Evolutionary conservation across 148 eudicot genomes (phyloP).

Genomic region (Cornus kousa): DNA sequence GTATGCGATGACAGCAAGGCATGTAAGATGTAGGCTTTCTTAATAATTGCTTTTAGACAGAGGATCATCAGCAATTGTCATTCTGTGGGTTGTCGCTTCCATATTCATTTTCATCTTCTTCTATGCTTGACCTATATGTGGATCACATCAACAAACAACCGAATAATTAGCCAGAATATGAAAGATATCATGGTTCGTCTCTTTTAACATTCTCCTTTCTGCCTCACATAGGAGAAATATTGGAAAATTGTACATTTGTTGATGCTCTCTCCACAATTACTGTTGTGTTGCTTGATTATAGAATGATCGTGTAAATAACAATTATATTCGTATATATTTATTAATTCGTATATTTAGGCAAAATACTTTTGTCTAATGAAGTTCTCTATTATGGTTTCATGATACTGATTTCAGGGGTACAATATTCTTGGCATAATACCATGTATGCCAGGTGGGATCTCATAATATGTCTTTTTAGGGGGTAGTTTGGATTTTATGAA

Average conservation of each 20-base stretch:
- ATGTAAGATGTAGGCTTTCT: slow-evolving; percentile 51
- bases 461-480: too few species aligned
- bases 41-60: background rate
- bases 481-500: too few species aligned
- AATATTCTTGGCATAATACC: too few species aligned
- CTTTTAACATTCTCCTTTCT: background rate
- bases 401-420: too few species aligned
- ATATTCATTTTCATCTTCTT: background rate
- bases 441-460: too few species aligned
- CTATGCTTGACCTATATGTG: background rate
- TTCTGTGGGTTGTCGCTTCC: background rate
- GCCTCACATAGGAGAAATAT: background rate
- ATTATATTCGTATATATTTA: too few species aligned
- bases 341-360: too few species aligned
- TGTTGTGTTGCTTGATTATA: background rate
- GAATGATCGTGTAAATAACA: background rate
- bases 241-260: background rate
- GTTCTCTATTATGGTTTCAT: too few species aligned
- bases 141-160: background rate
- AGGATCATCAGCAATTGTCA: background rate
- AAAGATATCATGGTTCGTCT: background rate
- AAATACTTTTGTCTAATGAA: too few species aligned
- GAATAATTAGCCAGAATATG: background rate
- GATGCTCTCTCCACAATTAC: background rate
- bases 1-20: slow-evolving; percentile 53